phyloP scores from a whole-genome alignment of 1,284 basidiomycete species.

The Ceratobasidium papillatum region DNA sequence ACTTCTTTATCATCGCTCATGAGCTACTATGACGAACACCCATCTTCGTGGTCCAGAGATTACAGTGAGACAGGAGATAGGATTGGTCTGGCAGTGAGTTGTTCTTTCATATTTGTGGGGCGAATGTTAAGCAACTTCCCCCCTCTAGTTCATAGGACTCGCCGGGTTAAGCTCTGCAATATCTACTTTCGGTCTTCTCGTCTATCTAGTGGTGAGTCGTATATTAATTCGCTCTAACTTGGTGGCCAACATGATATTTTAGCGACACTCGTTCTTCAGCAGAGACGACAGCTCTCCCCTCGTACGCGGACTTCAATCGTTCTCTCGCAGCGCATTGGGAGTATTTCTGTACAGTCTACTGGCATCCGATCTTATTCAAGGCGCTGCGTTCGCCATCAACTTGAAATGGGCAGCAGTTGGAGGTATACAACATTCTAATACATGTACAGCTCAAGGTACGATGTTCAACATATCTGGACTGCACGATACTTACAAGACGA shows the following conservation, averaged over 20 bases:
- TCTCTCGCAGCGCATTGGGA: constrained; percentile 21
- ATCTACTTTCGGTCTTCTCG: constrained; percentile 4
- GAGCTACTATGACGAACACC: constrained; percentile 7
- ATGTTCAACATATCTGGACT: not conserved
- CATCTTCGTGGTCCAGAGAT: constrained; percentile 15
- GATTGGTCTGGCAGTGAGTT: constrained; percentile 8
- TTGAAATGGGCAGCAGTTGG: constrained; percentile 24
- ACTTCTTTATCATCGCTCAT: not conserved
- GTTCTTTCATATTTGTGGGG: not conserved
- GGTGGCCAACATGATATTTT: not conserved
- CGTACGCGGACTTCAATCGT: constrained; percentile 11
- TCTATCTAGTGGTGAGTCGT: constrained; percentile 1
- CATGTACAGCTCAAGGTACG: constrained; percentile 21
- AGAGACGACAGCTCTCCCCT: not conserved
- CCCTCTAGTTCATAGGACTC: not conserved
- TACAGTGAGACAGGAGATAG: not conserved
- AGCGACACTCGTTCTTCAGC: constrained; percentile 14
- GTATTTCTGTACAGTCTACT: constrained; percentile 10
- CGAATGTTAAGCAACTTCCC: not conserved
- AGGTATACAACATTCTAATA: not conserved
- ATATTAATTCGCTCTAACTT: not conserved
- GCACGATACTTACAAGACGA: not conserved
- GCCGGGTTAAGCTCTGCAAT: constrained; percentile 15
- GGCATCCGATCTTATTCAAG: constrained; percentile 13
- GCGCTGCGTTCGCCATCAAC: constrained; percentile 14